These are phyloP conservation scores for Picochlorum sp. DNA, from an alignment of 139 green algal genomes.

Conservation along the genomic window DNA sequence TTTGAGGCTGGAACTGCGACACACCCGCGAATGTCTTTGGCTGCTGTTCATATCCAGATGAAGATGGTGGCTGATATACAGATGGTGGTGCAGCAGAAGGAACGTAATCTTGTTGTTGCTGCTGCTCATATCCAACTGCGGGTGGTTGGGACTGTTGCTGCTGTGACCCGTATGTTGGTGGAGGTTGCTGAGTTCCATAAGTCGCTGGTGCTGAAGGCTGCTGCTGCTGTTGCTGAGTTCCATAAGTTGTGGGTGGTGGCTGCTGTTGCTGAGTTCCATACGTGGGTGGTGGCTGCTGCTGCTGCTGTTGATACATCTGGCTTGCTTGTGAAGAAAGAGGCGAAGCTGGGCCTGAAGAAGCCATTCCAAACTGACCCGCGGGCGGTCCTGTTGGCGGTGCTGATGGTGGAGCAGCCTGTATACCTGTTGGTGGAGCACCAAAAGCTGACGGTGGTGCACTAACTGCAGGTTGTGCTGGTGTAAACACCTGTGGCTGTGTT, in stretches of 20 bases:
- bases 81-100: constrained; percentile 7
- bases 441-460: not conserved
- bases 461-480: not conserved
- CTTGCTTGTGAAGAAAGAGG: not conserved
- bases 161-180: constrained; percentile 1
- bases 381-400: not conserved
- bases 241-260: not conserved
- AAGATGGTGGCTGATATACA: constrained; percentile 11
- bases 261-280: not conserved
- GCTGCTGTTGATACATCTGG: too few relatives aligned
- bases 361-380: not conserved
- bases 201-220: not conserved
- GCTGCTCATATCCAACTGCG: not conserved
- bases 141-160: not conserved
- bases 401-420: not conserved
- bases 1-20: not conserved
- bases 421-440: not conserved
- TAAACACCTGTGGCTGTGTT: constrained; percentile 16
- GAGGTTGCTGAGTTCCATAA: not conserved
- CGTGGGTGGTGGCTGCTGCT: too few relatives aligned
- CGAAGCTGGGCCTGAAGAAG: constrained; percentile 1
- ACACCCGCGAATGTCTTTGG: constrained; percentile 14
- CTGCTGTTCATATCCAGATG: not conserved
- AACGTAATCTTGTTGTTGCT: not conserved
- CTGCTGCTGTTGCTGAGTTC: not conserved